These are phyloP conservation scores for Neurospora sp. DNA, from an alignment of 495 filamentous ascomycete genomes.

Conservation along the genomic window DNA sequence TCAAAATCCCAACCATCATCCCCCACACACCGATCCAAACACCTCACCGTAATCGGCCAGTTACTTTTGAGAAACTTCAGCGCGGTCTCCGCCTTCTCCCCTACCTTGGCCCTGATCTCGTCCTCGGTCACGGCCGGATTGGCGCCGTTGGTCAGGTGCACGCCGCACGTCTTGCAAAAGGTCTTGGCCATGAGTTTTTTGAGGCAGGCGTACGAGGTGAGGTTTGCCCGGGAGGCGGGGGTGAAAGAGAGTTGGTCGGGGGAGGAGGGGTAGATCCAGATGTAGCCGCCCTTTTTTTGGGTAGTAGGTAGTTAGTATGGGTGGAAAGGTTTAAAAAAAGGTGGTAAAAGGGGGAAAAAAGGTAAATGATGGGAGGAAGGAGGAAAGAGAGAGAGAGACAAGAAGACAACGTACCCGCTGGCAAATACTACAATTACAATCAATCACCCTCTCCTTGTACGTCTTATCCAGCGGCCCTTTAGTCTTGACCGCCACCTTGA, in stretches of 20 bases:
- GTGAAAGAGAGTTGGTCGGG: constrained; percentile 8
- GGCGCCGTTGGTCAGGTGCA: constrained; percentile 17
- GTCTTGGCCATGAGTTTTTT: constrained; percentile 16
- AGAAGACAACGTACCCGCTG: constrained; percentile 21
- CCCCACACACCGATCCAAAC: constrained; percentile 26
- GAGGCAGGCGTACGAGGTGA: constrained; percentile 25
- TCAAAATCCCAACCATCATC: constrained; percentile 15
- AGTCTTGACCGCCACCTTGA: constrained; percentile 30
- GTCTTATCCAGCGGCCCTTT: constrained; percentile 22
- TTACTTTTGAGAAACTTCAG: background rate
- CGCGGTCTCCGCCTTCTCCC: background rate
- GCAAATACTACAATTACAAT: constrained; percentile 40
- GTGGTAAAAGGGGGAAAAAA: background rate
- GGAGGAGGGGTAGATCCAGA: constrained; percentile 27
- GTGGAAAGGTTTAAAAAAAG: no score
- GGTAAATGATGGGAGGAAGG: background rate
- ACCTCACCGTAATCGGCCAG: background rate
- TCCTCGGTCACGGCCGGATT: constrained; percentile 12
- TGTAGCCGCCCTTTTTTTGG: constrained; percentile 6
- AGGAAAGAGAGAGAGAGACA: background rate
- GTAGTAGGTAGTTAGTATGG: no score
- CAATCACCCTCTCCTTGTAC: constrained; percentile 11
- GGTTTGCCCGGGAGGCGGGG: constrained; percentile 26
- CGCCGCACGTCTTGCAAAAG: constrained; percentile 40
- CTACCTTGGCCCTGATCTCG: constrained; percentile 12